These are phyloP conservation scores for Kondoa subrosea DNA, from an alignment of 768 basidiomycete species.

Conservation along the genomic window DNA sequence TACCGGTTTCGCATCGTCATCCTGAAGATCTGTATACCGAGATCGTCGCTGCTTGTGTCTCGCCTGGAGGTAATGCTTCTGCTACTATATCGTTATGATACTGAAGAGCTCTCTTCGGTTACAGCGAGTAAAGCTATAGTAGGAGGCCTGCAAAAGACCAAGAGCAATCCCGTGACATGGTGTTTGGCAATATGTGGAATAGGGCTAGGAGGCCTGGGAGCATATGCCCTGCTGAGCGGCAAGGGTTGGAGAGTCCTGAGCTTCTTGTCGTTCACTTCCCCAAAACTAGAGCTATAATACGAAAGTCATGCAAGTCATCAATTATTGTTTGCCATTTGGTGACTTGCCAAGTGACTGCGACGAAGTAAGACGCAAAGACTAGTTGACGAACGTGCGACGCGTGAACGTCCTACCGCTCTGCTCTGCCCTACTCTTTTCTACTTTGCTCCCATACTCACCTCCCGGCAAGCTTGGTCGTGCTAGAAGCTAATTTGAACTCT, in stretches of 20 bases:
- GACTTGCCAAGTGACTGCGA: too few relatives aligned
- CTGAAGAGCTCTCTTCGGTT: neutral
- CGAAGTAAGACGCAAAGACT: too few relatives aligned
- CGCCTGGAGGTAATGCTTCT: too few relatives aligned
- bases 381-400: too few relatives aligned
- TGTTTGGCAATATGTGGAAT: neutral
- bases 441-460: too few relatives aligned
- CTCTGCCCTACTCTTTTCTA: too few relatives aligned
- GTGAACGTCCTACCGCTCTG: too few relatives aligned
- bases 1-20: conserved; percentile 79
- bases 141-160: neutral
- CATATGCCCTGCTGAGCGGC: neutral
- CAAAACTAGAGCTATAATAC: neutral
- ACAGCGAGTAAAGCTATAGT: neutral
- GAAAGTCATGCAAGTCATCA: too few relatives aligned
- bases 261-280: neutral
- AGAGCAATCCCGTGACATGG: neutral
- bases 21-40: conserved; percentile 74
- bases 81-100: too few relatives aligned
- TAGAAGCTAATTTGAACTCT: too few relatives aligned
- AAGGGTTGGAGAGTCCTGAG: neutral
- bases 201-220: neutral
- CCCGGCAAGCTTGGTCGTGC: too few relatives aligned
- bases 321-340: too few relatives aligned
- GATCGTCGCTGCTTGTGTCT: conserved; percentile 67